Conservation (phyloP, 2,329 filamentous ascomycete genomes). For the Neocucurbitaria cava region DNA sequence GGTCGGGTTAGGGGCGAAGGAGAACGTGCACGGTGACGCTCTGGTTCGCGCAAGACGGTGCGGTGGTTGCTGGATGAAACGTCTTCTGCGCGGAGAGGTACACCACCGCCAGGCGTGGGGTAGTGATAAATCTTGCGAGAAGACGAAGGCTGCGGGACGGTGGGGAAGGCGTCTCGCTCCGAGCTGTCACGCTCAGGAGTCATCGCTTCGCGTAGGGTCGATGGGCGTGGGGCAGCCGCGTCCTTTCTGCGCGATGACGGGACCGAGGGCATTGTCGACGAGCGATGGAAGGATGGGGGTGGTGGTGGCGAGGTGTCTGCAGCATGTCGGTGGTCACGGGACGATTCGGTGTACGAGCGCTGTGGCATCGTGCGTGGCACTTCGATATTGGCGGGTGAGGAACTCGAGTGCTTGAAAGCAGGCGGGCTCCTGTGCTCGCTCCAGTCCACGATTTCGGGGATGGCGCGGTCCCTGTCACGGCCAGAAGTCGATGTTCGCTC, state of each 20-base stretch:
- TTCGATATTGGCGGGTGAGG: slow-evolving; percentile 46
- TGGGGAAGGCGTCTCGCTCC: slow-evolving; percentile 29
- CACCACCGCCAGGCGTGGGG: slow-evolving; percentile 30
- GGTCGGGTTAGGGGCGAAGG: slow-evolving; percentile 41
- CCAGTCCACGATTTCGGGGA: slow-evolving; percentile 45
- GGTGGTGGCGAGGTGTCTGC: slow-evolving; percentile 44
- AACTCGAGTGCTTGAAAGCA: slow-evolving; percentile 48
- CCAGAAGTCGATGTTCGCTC: slow-evolving; percentile 35
- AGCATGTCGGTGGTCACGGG: slow-evolving; percentile 34
- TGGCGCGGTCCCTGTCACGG: slow-evolving; percentile 36
- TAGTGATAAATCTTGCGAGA: slow-evolving; percentile 40
- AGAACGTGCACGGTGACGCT: slow-evolving; percentile 31
- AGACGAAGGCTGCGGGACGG: slow-evolving; percentile 28
- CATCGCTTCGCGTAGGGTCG: slow-evolving; percentile 41
- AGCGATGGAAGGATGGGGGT: slow-evolving; percentile 47
- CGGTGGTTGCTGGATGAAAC: slow-evolving; percentile 35
- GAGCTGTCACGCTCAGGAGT: slow-evolving; percentile 34
- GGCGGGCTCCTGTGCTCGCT: slow-evolving; percentile 37
- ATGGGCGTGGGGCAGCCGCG: slow-evolving; percentile 26
- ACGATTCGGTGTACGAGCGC: slow-evolving; percentile 39
- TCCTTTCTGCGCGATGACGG: slow-evolving; percentile 37
- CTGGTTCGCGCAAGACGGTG: slow-evolving; percentile 44
- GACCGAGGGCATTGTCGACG: slow-evolving; percentile 52
- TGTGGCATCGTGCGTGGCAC: slow-evolving; percentile 31
- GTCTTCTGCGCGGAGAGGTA: slow-evolving; percentile 31